Percentiles rank a stretch among this genome's conserved stretches.
These are phyloP conservation scores for Daldinia sp. DNA, from an alignment of 2,329 filamentous ascomycete species.

Conservation along the genomic window DNA sequence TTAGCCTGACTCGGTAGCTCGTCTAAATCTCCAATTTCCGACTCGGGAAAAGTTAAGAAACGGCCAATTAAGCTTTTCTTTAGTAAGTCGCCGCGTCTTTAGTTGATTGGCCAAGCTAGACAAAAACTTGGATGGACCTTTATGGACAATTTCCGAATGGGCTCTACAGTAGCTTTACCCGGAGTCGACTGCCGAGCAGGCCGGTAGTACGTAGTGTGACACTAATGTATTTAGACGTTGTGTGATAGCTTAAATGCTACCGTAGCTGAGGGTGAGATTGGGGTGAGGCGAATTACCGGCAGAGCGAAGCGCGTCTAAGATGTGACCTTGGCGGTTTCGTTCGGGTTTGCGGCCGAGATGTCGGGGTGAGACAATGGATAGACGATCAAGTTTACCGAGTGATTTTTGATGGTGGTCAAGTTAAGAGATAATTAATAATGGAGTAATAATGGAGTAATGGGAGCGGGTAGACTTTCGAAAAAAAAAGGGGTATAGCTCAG, in stretches of 20 bases:
- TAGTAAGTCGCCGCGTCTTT: neutral
- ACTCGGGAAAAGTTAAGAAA: slow-evolving; percentile 11
- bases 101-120: slow-evolving; percentile 19
- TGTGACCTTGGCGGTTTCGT: slow-evolving; percentile 8
- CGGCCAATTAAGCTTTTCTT: slow-evolving; percentile 25
- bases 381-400: neutral
- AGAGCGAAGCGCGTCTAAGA: slow-evolving; percentile 24
- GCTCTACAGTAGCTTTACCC: slow-evolving; percentile 32
- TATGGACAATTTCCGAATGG: slow-evolving; percentile 28
- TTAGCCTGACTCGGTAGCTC: slow-evolving; percentile 10
- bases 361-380: neutral
- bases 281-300: slow-evolving; percentile 29
- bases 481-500: neutral
- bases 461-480: neutral
- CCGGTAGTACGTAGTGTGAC: slow-evolving; percentile 34
- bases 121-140: slow-evolving; percentile 12
- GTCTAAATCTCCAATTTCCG: slow-evolving; percentile 6
- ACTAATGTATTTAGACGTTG: slow-evolving; percentile 29
- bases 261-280: slow-evolving; percentile 20
- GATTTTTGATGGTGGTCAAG: neutral
- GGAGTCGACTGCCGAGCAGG: slow-evolving; percentile 34
- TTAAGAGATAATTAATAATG: too few relatives aligned
- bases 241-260: slow-evolving; percentile 29
- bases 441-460: too few relatives aligned
- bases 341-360: slow-evolving; percentile 2